Base-by-base conservation (phyloP, 192 early-diverging fungal genomes). In the Backusella westeae region DNA sequence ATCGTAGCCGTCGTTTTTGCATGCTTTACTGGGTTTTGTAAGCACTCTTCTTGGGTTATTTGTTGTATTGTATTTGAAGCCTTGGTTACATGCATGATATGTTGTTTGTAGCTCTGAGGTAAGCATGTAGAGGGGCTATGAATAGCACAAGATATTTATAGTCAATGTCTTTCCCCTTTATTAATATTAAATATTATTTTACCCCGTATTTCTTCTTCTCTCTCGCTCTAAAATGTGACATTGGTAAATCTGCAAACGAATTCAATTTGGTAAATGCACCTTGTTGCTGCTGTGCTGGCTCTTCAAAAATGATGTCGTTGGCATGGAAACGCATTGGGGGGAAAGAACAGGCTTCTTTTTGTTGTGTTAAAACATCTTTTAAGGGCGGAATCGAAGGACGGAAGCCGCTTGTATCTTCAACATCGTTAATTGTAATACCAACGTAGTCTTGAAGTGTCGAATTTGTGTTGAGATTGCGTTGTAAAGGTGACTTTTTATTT, bases 31-130 rank as follows among this genome's bases (percentile, higher is more conserved):
- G 0, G 98, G 98, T 69, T 99, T 96, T 10, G 98, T 99, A 56
- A 99, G 81, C 15, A 97, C 98, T 35, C 98, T 86, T n/a, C 97
- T 91, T 23, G 98, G 98, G 56, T 97, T 96, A 70, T 91, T 86
- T 2, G 90, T 80, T 36, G 91, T 86, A 77, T 94, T 90, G 79
- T 98, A 99, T 53, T 85, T 82, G 79, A 95, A 99, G 23, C 91
- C 86, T 10, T 93, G 89, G 79, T 97, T 96, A 32, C 78, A 79
- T 21, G 52, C 34, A 38, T 74, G 70, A 34, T 83, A 83, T 6
- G 78, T 73, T 12, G 59, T 35, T 49, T 75, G 75, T 36, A 83
- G 44, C 15, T 77, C 52, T n/a, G 41, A 65, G 6, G 82, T 83
- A 17, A 83, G 44, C 14, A 72, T 65, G 26, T 65, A 12, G 19